Conservation (phyloP, 495 filamentous ascomycete genomes). For the Friedmanniomyces simplex region DNA sequence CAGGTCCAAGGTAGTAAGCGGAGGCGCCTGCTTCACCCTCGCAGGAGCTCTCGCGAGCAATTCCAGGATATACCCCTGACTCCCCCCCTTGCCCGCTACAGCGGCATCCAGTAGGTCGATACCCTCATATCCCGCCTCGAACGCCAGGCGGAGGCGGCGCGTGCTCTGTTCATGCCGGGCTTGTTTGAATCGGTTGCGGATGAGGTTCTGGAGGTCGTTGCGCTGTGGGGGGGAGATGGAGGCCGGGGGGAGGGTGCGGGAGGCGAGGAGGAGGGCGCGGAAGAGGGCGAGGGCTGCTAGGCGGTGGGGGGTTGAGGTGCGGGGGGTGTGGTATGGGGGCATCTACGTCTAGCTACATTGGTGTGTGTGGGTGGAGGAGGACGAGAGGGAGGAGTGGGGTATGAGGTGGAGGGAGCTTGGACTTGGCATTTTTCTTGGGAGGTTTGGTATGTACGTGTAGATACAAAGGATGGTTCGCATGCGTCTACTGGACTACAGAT, state of each 20-base stretch:
- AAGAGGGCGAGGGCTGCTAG: conserved; percentile 50
- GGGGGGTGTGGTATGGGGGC: conserved; percentile 8
- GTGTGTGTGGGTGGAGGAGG: background rate
- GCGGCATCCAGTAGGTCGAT: conserved; percentile 30
- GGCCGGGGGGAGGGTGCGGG: conserved; percentile 34
- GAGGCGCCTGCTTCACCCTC: conserved; percentile 12
- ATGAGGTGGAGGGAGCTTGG: background rate
- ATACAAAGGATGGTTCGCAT: too few species aligned
- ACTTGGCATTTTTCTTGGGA: too few species aligned
- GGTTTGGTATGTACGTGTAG: too few species aligned
- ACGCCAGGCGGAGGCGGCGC: conserved; percentile 24
- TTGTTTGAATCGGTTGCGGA: conserved; percentile 48
- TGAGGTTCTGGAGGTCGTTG: conserved; percentile 32
- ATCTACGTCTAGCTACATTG: conserved; percentile 7
- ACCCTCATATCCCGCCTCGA: conserved; percentile 50
- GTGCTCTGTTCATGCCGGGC: conserved; percentile 42
- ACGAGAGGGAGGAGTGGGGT: background rate
- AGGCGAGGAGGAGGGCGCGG: conserved; percentile 57
- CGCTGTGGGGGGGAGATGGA: conserved; percentile 27
- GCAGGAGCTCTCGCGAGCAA: conserved; percentile 19
- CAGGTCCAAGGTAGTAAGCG: background rate
- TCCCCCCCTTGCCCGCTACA: conserved; percentile 17
- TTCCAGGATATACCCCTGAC: conserved; percentile 14
- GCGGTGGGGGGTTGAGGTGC: conserved; percentile 17
- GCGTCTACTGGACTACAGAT: too few species aligned